phyloP scores from a whole-genome alignment of 2,329 filamentous ascomycete species.

The Trichoderma sp. region DNA sequence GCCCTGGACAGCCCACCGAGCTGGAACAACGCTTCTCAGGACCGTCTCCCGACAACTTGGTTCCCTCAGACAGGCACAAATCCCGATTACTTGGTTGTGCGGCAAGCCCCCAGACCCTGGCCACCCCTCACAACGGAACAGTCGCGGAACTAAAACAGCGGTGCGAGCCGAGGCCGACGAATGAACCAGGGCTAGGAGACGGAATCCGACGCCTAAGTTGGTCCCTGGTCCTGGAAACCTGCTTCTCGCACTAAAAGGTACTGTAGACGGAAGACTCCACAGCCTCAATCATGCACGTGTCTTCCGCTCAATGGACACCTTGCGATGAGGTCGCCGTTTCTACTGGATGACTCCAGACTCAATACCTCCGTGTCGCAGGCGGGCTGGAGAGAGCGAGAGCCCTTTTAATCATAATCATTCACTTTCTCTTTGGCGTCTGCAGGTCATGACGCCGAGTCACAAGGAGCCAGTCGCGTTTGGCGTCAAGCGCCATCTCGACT shows the following conservation, averaged over 20 bases:
- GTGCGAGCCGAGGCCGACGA: conserved; percentile 45
- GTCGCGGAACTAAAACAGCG: conserved; percentile 38
- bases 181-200: conserved; percentile 38
- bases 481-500: background rate
- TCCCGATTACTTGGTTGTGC: conserved; percentile 27
- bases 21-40: conserved; percentile 18
- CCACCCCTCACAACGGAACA: conserved; percentile 30
- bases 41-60: conserved; percentile 21
- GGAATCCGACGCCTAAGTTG: conserved; percentile 37
- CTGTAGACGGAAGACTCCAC: conserved; percentile 31
- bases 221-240: conserved; percentile 28
- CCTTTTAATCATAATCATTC: conserved; percentile 2
- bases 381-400: background rate
- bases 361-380: background rate
- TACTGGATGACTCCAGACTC: conserved; percentile 9
- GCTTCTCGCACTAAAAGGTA: conserved; percentile 24
- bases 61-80: conserved; percentile 7
- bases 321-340: conserved; percentile 26
- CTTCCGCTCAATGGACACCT: conserved; percentile 40
- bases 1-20: conserved; percentile 17
- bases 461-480: background rate
- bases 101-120: conserved; percentile 34
- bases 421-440: conserved; percentile 1
- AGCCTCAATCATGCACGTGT: conserved; percentile 40
- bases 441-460: background rate